These are phyloP conservation scores for Fremontodendron californicum DNA, from an alignment of 345 rosid species.

Conservation along the genomic window DNA sequence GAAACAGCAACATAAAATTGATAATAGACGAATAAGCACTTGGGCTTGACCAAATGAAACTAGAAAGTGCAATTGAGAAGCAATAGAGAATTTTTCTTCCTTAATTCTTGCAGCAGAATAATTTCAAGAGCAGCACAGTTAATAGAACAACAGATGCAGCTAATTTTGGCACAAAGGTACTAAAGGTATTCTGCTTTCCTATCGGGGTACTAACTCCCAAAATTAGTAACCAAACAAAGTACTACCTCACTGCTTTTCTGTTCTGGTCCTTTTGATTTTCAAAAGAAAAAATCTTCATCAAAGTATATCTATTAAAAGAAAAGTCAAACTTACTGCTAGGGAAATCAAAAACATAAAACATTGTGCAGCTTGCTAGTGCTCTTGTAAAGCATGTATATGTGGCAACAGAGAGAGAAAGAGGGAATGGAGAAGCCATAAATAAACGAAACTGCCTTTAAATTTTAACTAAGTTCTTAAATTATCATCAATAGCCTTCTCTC, in stretches of 20 bases:
- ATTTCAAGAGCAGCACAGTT: not conserved
- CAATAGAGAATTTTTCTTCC: not conserved
- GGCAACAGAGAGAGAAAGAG: not conserved
- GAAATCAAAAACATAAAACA: not conserved
- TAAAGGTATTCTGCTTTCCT: no score
- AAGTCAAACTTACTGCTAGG: not conserved
- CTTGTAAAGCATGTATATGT: not conserved
- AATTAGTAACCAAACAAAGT: not conserved
- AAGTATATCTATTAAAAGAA: not conserved
- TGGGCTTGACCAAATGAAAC: not conserved
- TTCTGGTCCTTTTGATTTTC: not conserved
- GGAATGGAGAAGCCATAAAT: not conserved
- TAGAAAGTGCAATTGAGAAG: not conserved
- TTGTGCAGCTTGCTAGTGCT: not conserved
- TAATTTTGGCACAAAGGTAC: not conserved
- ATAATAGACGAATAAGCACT: not conserved
- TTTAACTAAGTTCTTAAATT: not conserved
- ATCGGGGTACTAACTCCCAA: not conserved
- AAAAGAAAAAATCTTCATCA: not conserved
- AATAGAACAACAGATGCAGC: not conserved
- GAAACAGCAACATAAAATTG: not conserved
- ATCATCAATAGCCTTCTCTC: not conserved
- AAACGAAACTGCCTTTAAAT: not conserved
- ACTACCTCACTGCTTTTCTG: not conserved
- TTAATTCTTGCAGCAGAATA: not conserved